A percentile compares a stretch with the other conserved stretches of the same genome.
Evolutionary conservation across 179 eudicot genomes (phyloP).

Genomic region (Camellia oleifera): DNA sequence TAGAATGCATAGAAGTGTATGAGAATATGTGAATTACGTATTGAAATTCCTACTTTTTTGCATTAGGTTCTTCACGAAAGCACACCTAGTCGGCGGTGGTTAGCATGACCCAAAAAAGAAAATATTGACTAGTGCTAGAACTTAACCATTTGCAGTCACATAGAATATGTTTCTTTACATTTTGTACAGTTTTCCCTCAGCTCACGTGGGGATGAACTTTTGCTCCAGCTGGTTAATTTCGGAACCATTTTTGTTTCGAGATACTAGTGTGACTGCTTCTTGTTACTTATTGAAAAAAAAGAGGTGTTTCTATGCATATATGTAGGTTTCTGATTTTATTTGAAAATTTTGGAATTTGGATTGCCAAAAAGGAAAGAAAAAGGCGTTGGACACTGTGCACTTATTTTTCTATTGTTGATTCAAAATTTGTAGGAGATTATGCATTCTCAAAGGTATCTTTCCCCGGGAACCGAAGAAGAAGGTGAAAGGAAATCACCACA

Average conservation of each 20-base stretch:
- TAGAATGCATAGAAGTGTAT: too few relatives aligned
- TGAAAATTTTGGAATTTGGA: background rate
- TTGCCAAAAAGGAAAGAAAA: too few relatives aligned
- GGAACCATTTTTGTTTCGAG: too few relatives aligned
- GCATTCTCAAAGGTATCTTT: conserved; percentile 83
- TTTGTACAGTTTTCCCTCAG: background rate
- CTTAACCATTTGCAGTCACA: background rate
- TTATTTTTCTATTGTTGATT: background rate
- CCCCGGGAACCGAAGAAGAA: conserved; percentile 97
- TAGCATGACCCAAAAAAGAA: too few relatives aligned
- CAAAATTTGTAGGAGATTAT: conserved; percentile 54
- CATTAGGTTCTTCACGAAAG: too few relatives aligned
- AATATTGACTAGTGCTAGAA: background rate
- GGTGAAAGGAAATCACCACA: conserved; percentile 92
- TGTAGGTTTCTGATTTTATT: background rate
- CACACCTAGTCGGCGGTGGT: too few relatives aligned
- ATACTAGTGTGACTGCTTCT: too few relatives aligned
- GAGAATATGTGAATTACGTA: too few relatives aligned
- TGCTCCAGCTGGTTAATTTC: background rate
- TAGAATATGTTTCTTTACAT: background rate
- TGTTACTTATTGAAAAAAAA: too few relatives aligned
- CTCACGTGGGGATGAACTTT: background rate
- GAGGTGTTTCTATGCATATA: background rate
- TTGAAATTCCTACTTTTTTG: too few relatives aligned
- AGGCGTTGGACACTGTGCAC: background rate